Evolutionary conservation across 2,329 filamentous ascomycete genomes (phyloP), one percentile per base, ranked within the genome.

Genomic region (Verticillium tricorpus): DNA sequence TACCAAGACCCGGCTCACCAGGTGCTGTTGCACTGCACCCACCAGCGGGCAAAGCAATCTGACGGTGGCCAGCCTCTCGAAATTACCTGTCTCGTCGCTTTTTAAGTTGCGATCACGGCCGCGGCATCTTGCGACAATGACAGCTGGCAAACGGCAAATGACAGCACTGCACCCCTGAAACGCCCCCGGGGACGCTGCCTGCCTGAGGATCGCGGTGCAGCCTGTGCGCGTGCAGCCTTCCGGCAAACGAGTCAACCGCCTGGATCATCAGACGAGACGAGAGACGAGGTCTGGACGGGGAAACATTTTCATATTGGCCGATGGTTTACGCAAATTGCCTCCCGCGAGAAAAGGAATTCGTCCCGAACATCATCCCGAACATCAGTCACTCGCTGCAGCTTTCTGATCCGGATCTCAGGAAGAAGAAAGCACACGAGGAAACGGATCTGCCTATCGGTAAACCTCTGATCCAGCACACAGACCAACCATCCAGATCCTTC

Each of bases 121-220:
- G 28, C 28, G 32, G 25, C 37, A 50, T 45, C 37, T 17, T 58
- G 25, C n/a, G 37, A 58, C 39, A 19, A 50, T 58, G 57, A 31
- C 57, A 58, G 57, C 22, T 34, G 57, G 57, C 45, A 52, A 52
- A 52, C 45, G 45, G 45, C 45, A 52, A 19, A 52, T 58, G 57
- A 58, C 57, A 58, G 37, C n/a, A 50, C 3, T 28, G 28, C 28
- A 28, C 45, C 45, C 19, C 45, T 52, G 45, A 52, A 52, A 52
- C 45, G 19, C 9, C 45, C n/a, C 28, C 28, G 17, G 45, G 45
- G n/a, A 52, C n/a, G 9, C 45, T 52, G 19, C 45, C 19, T 25
- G 19, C 19, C 45, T 22, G 45, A 52, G 45, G 45, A 52, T 52
- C 45, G 19, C 45, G 12, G 45, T 52, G 45, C 45, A 52, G 45